These are phyloP conservation scores for Sphenostylis stenocarpa DNA, from an alignment of 306 rosid species.

Conservation along the genomic window DNA sequence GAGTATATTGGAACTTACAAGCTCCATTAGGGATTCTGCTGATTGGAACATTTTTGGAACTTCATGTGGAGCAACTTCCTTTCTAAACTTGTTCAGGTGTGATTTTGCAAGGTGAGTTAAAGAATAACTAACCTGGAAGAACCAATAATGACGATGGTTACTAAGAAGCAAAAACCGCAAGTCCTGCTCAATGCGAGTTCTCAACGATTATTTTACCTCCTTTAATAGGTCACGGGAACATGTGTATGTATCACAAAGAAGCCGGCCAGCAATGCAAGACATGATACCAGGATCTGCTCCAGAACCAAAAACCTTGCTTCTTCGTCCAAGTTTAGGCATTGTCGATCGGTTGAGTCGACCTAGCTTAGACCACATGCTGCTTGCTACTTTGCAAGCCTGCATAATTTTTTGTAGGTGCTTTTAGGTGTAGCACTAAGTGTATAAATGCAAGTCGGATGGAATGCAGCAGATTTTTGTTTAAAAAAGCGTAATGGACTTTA, in stretches of 20 bases:
- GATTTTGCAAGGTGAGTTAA: slow-evolving; percentile 85
- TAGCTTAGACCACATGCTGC: slow-evolving; percentile 88
- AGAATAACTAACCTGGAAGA: slow-evolving; percentile 89
- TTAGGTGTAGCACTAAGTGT: slow-evolving; percentile 20
- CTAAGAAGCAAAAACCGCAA: slow-evolving; percentile 32
- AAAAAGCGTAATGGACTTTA: background rate
- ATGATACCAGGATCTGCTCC: slow-evolving; percentile 92
- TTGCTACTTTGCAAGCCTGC: slow-evolving; percentile 78
- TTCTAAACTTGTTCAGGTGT: slow-evolving; percentile 83
- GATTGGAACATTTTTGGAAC: slow-evolving; percentile 76
- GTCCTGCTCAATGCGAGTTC: slow-evolving; percentile 5
- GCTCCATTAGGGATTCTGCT: slow-evolving; percentile 72
- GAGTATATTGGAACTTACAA: slow-evolving; percentile 54
- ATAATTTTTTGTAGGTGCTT: slow-evolving; percentile 19
- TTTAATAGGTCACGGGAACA: slow-evolving; percentile 89
- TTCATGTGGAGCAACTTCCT: slow-evolving; percentile 84
- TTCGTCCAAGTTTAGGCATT: slow-evolving; percentile 84
- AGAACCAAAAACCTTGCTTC: slow-evolving; percentile 66
- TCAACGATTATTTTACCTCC: slow-evolving; percentile 63
- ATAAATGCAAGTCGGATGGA: background rate
- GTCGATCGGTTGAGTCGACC: slow-evolving; percentile 89
- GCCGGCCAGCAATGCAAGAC: slow-evolving; percentile 94
- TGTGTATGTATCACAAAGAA: slow-evolving; percentile 89
- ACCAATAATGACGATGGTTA: slow-evolving; percentile 28
- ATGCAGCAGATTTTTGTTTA: background rate